Conservation (phyloP, 75 land plant species). For the Cupressus sempervirens region DNA sequence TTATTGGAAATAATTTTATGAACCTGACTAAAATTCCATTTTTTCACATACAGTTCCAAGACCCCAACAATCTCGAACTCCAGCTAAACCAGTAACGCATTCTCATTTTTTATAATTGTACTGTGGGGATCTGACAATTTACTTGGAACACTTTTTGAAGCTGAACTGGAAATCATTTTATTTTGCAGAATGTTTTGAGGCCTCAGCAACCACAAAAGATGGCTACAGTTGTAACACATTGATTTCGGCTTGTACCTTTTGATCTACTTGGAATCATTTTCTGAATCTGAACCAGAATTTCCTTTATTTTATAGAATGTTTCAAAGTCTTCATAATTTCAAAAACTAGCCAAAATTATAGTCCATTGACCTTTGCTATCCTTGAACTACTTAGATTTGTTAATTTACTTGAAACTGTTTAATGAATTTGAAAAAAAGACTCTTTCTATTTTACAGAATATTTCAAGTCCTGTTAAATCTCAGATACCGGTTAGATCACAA, state of each 20-base stretch:
- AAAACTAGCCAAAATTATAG: not conserved
- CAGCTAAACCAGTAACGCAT: not conserved
- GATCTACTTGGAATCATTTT: not conserved
- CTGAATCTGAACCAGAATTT: not conserved
- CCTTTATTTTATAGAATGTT: not conserved
- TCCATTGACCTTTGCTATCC: not conserved
- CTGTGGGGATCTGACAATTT: not conserved
- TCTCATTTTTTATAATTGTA: not conserved
- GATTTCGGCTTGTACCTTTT: no score
- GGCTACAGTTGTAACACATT: not conserved
- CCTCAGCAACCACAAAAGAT: not conserved
- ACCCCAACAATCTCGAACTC: conserved; percentile 4
- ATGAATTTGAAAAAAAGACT: not conserved
- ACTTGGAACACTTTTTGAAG: not conserved
- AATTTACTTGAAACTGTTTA: not conserved
- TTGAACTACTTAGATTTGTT: not conserved
- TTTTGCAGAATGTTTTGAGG: not conserved
- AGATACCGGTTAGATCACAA: conserved; percentile 5
- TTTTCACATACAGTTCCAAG: not conserved
- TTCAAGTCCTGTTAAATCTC: not conserved
- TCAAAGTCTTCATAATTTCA: not conserved
- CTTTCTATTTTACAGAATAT: not conserved
- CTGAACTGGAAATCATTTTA: not conserved
- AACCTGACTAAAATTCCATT: not conserved
- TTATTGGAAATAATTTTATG: not conserved